Base-by-base conservation (phyloP, 2,329 filamentous ascomycete genomes). In the Periconia macrospinosa region DNA sequence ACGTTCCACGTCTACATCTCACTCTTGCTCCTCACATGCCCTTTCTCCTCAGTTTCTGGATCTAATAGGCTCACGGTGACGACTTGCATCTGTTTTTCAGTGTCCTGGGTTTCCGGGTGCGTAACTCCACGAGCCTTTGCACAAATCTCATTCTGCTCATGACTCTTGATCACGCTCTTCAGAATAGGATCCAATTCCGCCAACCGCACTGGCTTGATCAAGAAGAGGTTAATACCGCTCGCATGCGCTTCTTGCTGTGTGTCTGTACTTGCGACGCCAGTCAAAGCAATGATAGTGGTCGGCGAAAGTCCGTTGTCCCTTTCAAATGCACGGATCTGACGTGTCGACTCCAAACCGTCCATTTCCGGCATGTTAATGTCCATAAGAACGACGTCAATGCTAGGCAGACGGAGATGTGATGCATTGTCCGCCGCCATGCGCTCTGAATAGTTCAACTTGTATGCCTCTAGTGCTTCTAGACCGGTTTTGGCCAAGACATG, bases 141-240 rank as follows among this genome's bases (percentile, higher is more conserved):
- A 30, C 15, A 17, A 9, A 11, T 62, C 19, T 60, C 63, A 20
- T 66, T 41, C 11, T 42, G 47, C 23, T 58, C 54, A 18, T 67
- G 60, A 8, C 68, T 67, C 0, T 62, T 70, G 1, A 70, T 60
- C 0, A 74, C 69, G 7, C 69, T 70, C 14, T 67, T 72, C 9
- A 74, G 62, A 6, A 78, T 61, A 23, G 73, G 73, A 55, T 78
- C 75, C 30, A 81, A 55, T 51, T 79, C 74, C 0, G 71, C 72
- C 45, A 79, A 70, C 7, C 75, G 63, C 8, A 83, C 78, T 0
- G 81, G 81, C 64, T 83, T 83, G 15, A 82, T 82, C 17, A 85
- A 59, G 49, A 83, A 84, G 8, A 83, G 51, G 54, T 85, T 81
- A 7, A 84, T 74, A 0, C 82, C 82, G 46, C 76, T 80, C 1